Base-by-base conservation (phyloP, 352 stramenopile genomes). In the Globisporangium barbulae region DNA sequence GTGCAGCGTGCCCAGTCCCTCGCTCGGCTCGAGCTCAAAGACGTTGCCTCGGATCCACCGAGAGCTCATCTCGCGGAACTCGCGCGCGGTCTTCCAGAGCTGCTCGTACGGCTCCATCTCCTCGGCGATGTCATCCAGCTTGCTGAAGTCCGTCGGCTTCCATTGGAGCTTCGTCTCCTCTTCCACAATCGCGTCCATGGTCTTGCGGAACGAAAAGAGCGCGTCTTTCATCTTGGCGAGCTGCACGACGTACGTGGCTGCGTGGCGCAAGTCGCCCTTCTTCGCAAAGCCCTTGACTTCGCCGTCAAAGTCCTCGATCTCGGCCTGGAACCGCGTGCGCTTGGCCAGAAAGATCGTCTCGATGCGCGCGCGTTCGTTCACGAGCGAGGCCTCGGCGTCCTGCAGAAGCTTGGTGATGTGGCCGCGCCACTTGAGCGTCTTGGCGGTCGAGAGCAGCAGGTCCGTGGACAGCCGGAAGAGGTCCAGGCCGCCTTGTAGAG, bases 101-200 rank as follows among this genome's bases (percentile, higher is more conserved):
- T 90, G 74, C 12, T 94, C 83, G 58, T 91, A 93, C 2, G 85
- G 83, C 21, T 85, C 78, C 68, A 93, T 82, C 17, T 82, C 82
- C 55, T 91, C 78, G 0, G 78, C 79, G 22, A 94, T 89, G 33
- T 89, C 81, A 44, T 93, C 85, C 3, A 94, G 67, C 47, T 85
- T 87, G 57, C 77, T 69, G 37, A 91, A 91, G 30, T 93, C 83
- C 0, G 76, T 91, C 3, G 72, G 60, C 19, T 89, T 84, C 85
- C 82, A 94, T 35, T 87, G 69, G 2, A 92, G 55, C 52, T 88
- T 90, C 2, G 61, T 53, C 49, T 94, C 85, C 60, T 93, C 83
- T 15, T 84, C 71, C 0, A 68, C 53, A 41, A 93, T 83, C 1
- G 75, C 69, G 2, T 89, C 70, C 70, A 85, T 82, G 1, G 79